A percentile compares a stretch with the other conserved stretches of the same genome.
These are phyloP conservation scores for Termitomyces bulborhizus DNA, from an alignment of 768 basidiomycete genomes.

Conservation along the genomic window DNA sequence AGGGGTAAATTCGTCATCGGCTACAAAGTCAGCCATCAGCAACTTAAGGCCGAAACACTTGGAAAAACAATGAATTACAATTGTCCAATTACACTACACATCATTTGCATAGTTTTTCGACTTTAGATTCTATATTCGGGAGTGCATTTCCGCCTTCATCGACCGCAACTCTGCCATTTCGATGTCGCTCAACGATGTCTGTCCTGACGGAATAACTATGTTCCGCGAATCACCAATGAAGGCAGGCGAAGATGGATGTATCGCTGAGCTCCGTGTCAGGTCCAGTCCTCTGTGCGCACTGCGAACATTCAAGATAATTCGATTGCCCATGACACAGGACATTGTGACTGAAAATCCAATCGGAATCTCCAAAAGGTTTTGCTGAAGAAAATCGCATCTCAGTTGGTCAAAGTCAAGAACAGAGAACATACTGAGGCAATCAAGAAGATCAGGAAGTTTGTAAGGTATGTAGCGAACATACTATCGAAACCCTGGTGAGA, in stretches of 20 bases:
- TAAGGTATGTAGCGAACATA: conserved; percentile 50
- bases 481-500: conserved; percentile 20
- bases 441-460: conserved; percentile 39
- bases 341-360: conserved; percentile 54
- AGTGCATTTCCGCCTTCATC: conserved; percentile 19
- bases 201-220: not conserved
- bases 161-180: conserved; percentile 29
- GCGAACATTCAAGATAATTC: conserved; percentile 52
- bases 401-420: not conserved
- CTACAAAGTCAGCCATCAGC: too few species aligned
- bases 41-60: not conserved
- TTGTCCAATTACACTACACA: not conserved
- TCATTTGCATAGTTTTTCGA: not conserved
- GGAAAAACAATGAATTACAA: not conserved
- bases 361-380: conserved; percentile 41
- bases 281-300: conserved; percentile 26
- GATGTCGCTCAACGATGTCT: conserved; percentile 18
- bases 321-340: conserved; percentile 52
- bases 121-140: not conserved
- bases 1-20: not conserved
- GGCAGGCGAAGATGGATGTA: not conserved
- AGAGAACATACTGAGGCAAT: conserved; percentile 21
- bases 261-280: not conserved
- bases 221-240: conserved; percentile 1
- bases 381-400: conserved; percentile 16